Evolutionary conservation across 2,329 filamentous ascomycete species (phyloP).

Genomic region (Phyllosticta citriasiana): DNA sequence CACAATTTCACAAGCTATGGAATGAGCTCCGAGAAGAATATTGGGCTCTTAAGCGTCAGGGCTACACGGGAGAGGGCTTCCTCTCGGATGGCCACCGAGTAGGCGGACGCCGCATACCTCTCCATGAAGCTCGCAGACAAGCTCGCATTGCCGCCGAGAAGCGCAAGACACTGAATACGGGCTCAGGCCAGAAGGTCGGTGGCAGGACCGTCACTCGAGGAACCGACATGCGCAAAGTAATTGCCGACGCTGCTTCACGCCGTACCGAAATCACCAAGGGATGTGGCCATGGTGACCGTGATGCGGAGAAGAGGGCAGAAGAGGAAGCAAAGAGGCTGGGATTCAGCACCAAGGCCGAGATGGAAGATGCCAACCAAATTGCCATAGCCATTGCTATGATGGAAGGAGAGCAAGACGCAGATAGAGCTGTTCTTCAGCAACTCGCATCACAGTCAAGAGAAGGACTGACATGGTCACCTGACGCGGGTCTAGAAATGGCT

Average conservation of each 20-base stretch:
- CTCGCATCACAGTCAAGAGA: slow-evolving; percentile 28
- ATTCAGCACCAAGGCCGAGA: slow-evolving; percentile 74
- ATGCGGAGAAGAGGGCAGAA: slow-evolving; percentile 55
- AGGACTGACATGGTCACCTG: slow-evolving; percentile 26
- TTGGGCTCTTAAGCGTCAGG: slow-evolving; percentile 63
- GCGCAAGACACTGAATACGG: slow-evolving; percentile 46
- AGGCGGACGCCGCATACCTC: slow-evolving; percentile 55
- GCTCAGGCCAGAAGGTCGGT: slow-evolving; percentile 64
- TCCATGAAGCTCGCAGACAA: slow-evolving; percentile 62
- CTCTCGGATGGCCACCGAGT: slow-evolving; percentile 64
- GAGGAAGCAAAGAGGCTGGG: slow-evolving; percentile 56
- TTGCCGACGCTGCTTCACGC: slow-evolving; percentile 58
- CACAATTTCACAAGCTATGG: slow-evolving; percentile 76
- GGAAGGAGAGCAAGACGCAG: slow-evolving; percentile 72
- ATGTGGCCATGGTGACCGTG: slow-evolving; percentile 63
- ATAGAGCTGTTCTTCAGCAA: slow-evolving; percentile 39
- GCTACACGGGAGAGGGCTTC: slow-evolving; percentile 87
- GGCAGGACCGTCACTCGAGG: slow-evolving; percentile 49
- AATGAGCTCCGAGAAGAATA: slow-evolving; percentile 82
- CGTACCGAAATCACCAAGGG: slow-evolving; percentile 59
- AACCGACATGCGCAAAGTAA: slow-evolving; percentile 60
- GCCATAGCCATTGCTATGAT: slow-evolving; percentile 80
- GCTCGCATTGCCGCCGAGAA: slow-evolving; percentile 68
- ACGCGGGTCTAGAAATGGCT: slow-evolving; percentile 26
- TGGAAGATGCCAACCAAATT: slow-evolving; percentile 78